Conservation (phyloP, 2,329 filamentous ascomycete species). For the Xylaria multiplex region DNA sequence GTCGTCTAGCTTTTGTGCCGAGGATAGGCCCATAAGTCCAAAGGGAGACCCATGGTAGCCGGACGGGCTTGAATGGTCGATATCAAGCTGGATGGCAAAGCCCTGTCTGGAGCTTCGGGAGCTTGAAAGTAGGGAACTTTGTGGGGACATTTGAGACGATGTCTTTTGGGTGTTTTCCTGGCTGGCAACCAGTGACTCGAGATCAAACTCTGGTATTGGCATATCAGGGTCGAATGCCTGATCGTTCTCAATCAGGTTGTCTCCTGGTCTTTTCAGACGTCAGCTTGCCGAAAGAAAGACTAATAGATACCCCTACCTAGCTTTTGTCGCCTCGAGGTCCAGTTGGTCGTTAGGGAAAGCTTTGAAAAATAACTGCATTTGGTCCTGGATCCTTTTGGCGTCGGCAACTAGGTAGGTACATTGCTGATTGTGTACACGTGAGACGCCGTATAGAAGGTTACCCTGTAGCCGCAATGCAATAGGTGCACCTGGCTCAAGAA, state of each 20-base stretch:
- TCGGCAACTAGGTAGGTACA: conserved; percentile 87
- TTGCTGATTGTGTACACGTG: conserved; percentile 87
- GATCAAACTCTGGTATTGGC: conserved; percentile 67
- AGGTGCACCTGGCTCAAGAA: conserved; percentile 81
- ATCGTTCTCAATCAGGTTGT: conserved; percentile 83
- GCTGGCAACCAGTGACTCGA: conserved; percentile 55
- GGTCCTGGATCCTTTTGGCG: conserved; percentile 76
- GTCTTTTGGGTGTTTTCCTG: conserved; percentile 45
- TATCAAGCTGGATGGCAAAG: conserved; percentile 42
- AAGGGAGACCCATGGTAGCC: conserved; percentile 39
- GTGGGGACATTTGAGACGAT: conserved; percentile 46
- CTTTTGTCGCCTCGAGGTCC: conserved; percentile 76
- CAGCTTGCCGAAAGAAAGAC: conserved; percentile 10
- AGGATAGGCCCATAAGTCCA: conserved; percentile 45
- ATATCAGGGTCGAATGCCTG: conserved; percentile 79
- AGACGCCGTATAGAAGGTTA: conserved; percentile 86
- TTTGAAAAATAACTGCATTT: conserved; percentile 75
- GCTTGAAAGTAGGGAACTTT: conserved; percentile 36
- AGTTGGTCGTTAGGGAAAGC: conserved; percentile 67
- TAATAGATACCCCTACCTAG: conserved; percentile 66
- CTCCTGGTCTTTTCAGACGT: conserved; percentile 67
- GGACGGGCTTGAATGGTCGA: conserved; percentile 42
- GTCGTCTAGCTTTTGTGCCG: conserved; percentile 47
- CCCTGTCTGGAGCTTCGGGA: conserved; percentile 36
- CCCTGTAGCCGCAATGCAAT: conserved; percentile 91